phyloP scores from a whole-genome alignment of 495 filamentous ascomycete genomes.

The Clohesyomyces aquaticus region DNA sequence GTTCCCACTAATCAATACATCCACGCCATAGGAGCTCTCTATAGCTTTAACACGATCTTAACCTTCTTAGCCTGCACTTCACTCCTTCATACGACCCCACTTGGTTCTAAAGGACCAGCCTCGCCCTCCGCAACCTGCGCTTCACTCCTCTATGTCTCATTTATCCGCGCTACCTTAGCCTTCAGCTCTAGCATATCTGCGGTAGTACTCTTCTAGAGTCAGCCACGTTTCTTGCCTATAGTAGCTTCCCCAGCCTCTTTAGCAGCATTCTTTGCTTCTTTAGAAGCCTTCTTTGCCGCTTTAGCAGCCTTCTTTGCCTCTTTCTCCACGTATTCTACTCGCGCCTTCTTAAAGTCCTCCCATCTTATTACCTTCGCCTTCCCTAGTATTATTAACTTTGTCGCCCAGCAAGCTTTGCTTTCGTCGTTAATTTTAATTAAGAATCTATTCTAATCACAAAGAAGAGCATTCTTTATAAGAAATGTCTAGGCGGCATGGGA shows the following conservation, averaged over 20 bases:
- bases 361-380: neutral
- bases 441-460: slow-evolving; percentile 1
- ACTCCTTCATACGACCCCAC: slow-evolving; percentile 3
- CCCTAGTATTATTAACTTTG: neutral
- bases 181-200: neutral
- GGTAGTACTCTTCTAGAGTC: neutral
- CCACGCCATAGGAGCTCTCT: neutral
- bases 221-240: neutral
- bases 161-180: neutral
- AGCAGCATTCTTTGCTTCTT: neutral
- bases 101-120: slow-evolving; percentile 4
- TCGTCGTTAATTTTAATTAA: slow-evolving; percentile 1
- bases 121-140: slow-evolving; percentile 2
- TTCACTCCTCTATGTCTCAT: neutral
- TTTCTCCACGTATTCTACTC: neutral
- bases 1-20: neutral
- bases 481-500: no score
- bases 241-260: neutral
- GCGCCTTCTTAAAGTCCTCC: slow-evolving; percentile 3
- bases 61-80: neutral
- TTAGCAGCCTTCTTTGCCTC: neutral
- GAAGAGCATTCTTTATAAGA: no score
- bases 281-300: neutral
- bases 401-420: neutral
- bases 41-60: neutral